Evolutionary conservation across 768 basidiomycete genomes (phyloP), one percentile per base, ranked within the genome.

Genomic region (Peribolospora baueri): DNA sequence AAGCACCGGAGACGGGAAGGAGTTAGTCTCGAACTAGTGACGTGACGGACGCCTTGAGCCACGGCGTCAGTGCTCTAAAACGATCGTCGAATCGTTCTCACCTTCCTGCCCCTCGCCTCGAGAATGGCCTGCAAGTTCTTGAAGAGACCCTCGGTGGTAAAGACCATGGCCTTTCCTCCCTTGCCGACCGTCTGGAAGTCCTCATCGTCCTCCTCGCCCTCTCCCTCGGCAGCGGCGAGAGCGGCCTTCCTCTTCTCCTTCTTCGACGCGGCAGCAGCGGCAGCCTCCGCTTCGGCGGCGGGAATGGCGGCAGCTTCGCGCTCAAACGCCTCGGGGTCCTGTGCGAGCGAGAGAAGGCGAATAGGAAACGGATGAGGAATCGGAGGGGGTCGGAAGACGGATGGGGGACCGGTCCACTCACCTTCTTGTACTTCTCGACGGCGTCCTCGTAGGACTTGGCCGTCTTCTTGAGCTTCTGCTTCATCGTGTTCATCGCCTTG

Each of bases 51-150:
- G 25, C 25, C 25, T 25, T 25, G 25, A 25, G 25, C 25, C 25
- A 25, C 25, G 25, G 25, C 25, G 25, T 25, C 25, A 25, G 25
- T 25, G 25, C 25, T 25, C 25, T 7, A n/a, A 9, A 47, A 51
- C 54, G 53, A n/a, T 46, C 9, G 41, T 37, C 11, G 46, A 13
- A 47, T 4, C 7, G 41, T 3, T 58, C 73, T 45, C 41, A 90
- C 88, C 79, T 97, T 97, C 70, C 87, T 85, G 9, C 93, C 93
- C 56, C 93, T 78, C 50, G 85, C 85, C 61, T 97, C 93, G 65
- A 91, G 80, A 25, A 97, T 79, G 38, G 80, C 74, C 64, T 87
- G 82, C 42, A 98, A 75, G 57, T 80, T 83, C 69, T 95, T 93
- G 73, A 88, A 87, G 57, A 97, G 84, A 14, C 75, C 74, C 55